Percentiles rank a stretch among this genome's conserved stretches.
Conservation (phyloP, 2,329 filamentous ascomycete species). For the Aspergillus sp. region DNA sequence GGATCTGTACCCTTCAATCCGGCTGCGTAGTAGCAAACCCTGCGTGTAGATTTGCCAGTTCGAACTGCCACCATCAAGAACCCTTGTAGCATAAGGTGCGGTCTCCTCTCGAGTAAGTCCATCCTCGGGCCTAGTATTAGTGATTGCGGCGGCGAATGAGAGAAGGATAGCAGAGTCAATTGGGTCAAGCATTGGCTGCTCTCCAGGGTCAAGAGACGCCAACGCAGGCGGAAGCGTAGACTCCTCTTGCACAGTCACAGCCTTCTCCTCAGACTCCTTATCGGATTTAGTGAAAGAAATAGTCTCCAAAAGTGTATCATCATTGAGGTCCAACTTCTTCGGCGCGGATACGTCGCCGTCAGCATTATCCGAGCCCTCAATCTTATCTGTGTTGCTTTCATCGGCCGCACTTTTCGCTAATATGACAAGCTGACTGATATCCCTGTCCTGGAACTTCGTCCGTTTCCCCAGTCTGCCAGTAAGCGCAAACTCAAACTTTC, state of each 20-base stretch:
- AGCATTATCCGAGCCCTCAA: constrained; percentile 21
- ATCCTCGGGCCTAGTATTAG: constrained; percentile 81
- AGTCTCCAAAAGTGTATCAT: constrained; percentile 87
- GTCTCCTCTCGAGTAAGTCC: constrained; percentile 91
- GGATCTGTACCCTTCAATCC: constrained; percentile 84
- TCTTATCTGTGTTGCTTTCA: constrained; percentile 12
- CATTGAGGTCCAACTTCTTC: constrained; percentile 74
- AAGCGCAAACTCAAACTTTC: constrained; percentile 76
- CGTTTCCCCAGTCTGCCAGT: constrained; percentile 79
- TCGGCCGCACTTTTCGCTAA: constrained; percentile 71
- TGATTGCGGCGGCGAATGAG: constrained; percentile 76
- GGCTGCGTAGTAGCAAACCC: constrained; percentile 80
- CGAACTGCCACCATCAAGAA: constrained; percentile 81
- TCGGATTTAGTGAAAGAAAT: constrained; percentile 71
- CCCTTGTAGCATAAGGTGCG: constrained; percentile 82
- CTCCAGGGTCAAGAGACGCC: constrained; percentile 66
- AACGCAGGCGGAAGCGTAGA: constrained; percentile 61
- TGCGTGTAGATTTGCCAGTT: constrained; percentile 99
- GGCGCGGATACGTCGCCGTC: constrained; percentile 50
- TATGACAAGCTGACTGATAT: constrained; percentile 82
- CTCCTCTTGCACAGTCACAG: constrained; percentile 41
- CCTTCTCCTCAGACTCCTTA: constrained; percentile 40
- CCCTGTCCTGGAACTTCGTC: constrained; percentile 44
- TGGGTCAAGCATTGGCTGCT: constrained; percentile 78
- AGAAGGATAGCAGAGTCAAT: constrained; percentile 89